Percentiles rank a stretch among this genome's conserved stretches.
These are phyloP conservation scores for Ganoderma multipileum DNA, from an alignment of 1,284 basidiomycete genomes.

Conservation along the genomic window DNA sequence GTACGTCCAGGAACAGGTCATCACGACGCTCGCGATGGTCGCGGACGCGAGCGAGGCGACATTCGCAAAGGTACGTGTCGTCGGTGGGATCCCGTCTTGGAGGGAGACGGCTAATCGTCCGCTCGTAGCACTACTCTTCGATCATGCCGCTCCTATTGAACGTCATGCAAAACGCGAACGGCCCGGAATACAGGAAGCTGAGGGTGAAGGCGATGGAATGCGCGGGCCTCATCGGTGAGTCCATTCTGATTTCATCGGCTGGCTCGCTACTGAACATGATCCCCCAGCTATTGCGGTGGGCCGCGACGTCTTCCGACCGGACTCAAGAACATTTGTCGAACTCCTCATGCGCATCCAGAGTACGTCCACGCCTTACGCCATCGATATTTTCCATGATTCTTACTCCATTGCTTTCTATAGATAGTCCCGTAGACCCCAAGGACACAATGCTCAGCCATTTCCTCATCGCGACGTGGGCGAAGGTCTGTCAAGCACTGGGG, in stretches of 20 bases:
- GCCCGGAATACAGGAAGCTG: slow-evolving; percentile 68
- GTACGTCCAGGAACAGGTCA: slow-evolving; percentile 86
- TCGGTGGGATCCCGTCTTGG: neutral
- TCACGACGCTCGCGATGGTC: slow-evolving; percentile 86
- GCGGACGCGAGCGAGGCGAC: slow-evolving; percentile 80
- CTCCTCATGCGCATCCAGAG: slow-evolving; percentile 82
- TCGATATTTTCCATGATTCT: neutral
- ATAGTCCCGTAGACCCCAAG: slow-evolving; percentile 65
- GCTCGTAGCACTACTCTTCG: slow-evolving; percentile 65
- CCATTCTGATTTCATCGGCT: neutral
- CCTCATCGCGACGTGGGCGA: slow-evolving; percentile 82
- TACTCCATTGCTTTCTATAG: slow-evolving; percentile 47
- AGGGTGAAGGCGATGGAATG: slow-evolving; percentile 88
- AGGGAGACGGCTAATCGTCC: neutral
- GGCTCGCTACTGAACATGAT: slow-evolving; percentile 5
- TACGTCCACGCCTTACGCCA: slow-evolving; percentile 39
- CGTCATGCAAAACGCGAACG: slow-evolving; percentile 73
- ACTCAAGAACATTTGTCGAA: slow-evolving; percentile 76
- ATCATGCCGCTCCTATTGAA: slow-evolving; percentile 82
- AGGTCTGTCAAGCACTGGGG: slow-evolving; percentile 82
- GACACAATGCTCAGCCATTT: slow-evolving; percentile 75
- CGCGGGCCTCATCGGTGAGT: slow-evolving; percentile 77
- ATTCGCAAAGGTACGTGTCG: slow-evolving; percentile 61
- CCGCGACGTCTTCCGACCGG: slow-evolving; percentile 75
- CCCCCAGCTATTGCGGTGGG: slow-evolving; percentile 81